Base-by-base conservation (phyloP, 1,284 basidiomycete genomes). In the Earliella scabrosa region DNA sequence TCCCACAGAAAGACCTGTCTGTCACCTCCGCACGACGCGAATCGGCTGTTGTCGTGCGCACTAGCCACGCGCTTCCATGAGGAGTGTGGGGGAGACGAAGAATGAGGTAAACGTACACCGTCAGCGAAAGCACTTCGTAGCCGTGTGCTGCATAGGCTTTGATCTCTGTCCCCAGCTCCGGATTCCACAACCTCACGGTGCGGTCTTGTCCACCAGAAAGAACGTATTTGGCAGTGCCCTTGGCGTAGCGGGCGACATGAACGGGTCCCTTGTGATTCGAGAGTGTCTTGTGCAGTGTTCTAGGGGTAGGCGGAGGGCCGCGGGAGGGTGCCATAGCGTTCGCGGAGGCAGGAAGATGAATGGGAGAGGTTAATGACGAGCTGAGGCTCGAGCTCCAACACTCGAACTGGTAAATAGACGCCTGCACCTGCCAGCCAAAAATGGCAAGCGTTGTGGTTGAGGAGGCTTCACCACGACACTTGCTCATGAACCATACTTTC, bases 1-100 rank as follows among this genome's bases (percentile, higher is more conserved):
- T 99, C 97, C 97, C 97, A 99, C 21, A 98, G 73, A 64, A 95
- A 96, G 0, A 98, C 90, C 43, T 87, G 87, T 61, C 93, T 87
- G 73, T 99, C 97, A 3, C 93, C 95, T 36, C 97, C 97, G 24
- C 91, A 93, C 2, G 92, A 95, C 1, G 91, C 96, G 66, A 99
- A 97, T 64, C 90, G 89, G 44, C 91, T 87, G 74, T 98, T 99
- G 73, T 98, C 96, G 60, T 91, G 87, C 21, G 95, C 85, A 40
- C 95, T 97, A 63, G 14, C 32, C 14, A 50, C 40, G 52, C 41
- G 55, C 11, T 45, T 18, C 9, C 53, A 52, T 45, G 26, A 18
- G 27, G 16, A 14, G 20, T 4, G 32, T 16, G 21, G 14, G 18
- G 6, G 3, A 21, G 20, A 35, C 4, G 38, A 13, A 58, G 10